phyloP scores from a whole-genome alignment of 1,284 basidiomycete species.

The Wallemia mellicola region DNA sequence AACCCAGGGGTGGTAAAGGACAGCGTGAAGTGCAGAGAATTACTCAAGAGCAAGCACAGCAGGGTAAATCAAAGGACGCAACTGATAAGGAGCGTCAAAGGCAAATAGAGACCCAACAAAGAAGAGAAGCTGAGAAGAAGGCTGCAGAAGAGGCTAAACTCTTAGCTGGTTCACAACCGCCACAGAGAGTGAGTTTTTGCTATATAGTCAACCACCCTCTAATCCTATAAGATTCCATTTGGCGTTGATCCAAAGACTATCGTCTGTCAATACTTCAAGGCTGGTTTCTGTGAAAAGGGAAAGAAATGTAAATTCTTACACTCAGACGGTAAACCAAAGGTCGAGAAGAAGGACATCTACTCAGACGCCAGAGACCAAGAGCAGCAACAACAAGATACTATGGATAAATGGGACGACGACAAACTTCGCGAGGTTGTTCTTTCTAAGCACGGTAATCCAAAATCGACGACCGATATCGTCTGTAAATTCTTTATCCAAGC shows the following conservation, averaged over 20 bases:
- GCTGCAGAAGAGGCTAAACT: conserved; percentile 60
- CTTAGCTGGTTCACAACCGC: conserved; percentile 13
- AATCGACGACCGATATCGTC: conserved; percentile 84
- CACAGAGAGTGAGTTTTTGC: conserved; percentile 17
- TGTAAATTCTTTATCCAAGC: conserved; percentile 94
- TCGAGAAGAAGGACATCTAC: conserved; percentile 89
- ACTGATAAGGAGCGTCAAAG: conserved; percentile 59
- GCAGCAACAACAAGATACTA: conserved; percentile 48
- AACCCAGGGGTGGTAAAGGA: conserved; percentile 59
- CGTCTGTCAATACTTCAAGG: conserved; percentile 64
- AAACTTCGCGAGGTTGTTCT: conserved; percentile 62
- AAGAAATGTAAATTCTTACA: conserved; percentile 10
- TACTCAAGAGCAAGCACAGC: conserved; percentile 31
- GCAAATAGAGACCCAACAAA: conserved; percentile 30
- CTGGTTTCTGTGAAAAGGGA: conserved; percentile 60
- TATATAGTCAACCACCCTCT: conserved; percentile 12
- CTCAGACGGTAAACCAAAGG: conserved; percentile 17
- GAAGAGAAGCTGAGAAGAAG: conserved; percentile 49
- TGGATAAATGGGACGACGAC: conserved; percentile 94
- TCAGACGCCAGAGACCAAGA: conserved; percentile 54
- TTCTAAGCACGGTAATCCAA: conserved; percentile 68
- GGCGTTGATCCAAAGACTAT: conserved; percentile 57
- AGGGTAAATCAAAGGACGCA: conserved; percentile 56
- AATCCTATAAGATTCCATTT: not conserved
- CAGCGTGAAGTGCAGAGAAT: conserved; percentile 54